A percentile compares a stretch with the other conserved stretches of the same genome.
Evolutionary conservation across 495 filamentous ascomycete genomes (phyloP).

Genomic region (Neurospora sp.): DNA sequence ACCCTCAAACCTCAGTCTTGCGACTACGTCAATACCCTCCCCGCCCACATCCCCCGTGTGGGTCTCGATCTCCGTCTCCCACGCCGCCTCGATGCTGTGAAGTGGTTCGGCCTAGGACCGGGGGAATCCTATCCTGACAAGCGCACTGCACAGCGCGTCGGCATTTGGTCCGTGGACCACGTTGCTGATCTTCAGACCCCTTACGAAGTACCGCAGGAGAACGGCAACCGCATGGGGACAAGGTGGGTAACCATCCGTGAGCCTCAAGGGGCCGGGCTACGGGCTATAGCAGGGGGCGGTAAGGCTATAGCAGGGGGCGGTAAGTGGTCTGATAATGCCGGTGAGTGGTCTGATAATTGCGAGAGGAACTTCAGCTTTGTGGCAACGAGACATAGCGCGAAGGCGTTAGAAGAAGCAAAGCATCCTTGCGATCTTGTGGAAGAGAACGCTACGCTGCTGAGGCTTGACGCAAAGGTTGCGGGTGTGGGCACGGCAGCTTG

Average conservation of each 20-base stretch:
- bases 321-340: slow-evolving; percentile 3
- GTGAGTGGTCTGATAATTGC: slow-evolving; percentile 3
- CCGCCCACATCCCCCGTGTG: slow-evolving; percentile 44
- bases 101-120: slow-evolving; percentile 54
- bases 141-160: slow-evolving; percentile 43
- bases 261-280: neutral
- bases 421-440: slow-evolving; percentile 50
- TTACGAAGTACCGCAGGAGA: slow-evolving; percentile 58
- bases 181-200: slow-evolving; percentile 41
- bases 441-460: slow-evolving; percentile 40
- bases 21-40: slow-evolving; percentile 16
- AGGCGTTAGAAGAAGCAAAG: slow-evolving; percentile 40
- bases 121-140: slow-evolving; percentile 56
- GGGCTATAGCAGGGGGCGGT: slow-evolving; percentile 3
- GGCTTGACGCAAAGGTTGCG: slow-evolving; percentile 45
- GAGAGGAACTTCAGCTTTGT: slow-evolving; percentile 40
- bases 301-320: slow-evolving; percentile 2
- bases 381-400: slow-evolving; percentile 38
- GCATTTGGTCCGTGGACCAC: slow-evolving; percentile 32
- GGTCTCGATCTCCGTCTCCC: slow-evolving; percentile 41
- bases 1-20: slow-evolving; percentile 18
- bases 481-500: slow-evolving; percentile 53
- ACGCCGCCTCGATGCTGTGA: slow-evolving; percentile 24
- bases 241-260: slow-evolving; percentile 37
- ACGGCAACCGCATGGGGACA: slow-evolving; percentile 50